phyloP scores from a whole-genome alignment of 2,329 filamentous ascomycete genomes.

The Sarocladium kiliense region DNA sequence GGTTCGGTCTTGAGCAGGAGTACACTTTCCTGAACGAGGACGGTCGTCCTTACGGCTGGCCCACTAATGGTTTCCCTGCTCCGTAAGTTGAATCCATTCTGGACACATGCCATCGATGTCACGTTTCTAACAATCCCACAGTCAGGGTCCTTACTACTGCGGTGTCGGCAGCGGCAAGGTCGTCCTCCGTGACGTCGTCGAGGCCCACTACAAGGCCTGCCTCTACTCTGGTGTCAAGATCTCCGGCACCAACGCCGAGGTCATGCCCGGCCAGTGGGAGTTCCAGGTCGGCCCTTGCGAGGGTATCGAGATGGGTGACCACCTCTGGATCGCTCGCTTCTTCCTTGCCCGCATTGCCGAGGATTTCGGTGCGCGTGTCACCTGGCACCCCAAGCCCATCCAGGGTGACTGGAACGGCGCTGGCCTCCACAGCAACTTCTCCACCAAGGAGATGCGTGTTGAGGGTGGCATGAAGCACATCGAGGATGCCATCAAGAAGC shows the following conservation, averaged over 20 bases:
- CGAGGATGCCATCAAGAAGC: slow-evolving; percentile 78
- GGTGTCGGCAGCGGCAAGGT: slow-evolving; percentile 97
- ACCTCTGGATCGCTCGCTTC: slow-evolving; percentile 86
- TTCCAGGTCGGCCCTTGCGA: slow-evolving; percentile 91
- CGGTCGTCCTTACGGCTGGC: slow-evolving; percentile 79
- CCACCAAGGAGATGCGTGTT: slow-evolving; percentile 78
- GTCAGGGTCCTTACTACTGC: slow-evolving; percentile 53
- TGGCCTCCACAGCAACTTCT: slow-evolving; percentile 92
- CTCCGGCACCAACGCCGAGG: slow-evolving; percentile 97
- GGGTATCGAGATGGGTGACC: slow-evolving; percentile 89
- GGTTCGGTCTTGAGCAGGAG: slow-evolving; percentile 98
- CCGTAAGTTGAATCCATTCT: slow-evolving; percentile 36
- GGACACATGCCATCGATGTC: neutral
- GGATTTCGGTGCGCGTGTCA: slow-evolving; percentile 94
- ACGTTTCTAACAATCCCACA: slow-evolving; percentile 15
- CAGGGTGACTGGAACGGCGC: slow-evolving; percentile 92
- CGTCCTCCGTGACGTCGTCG: slow-evolving; percentile 95
- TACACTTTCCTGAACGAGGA: slow-evolving; percentile 75
- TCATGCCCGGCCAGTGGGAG: slow-evolving; percentile 98
- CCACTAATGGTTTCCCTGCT: slow-evolving; percentile 73
- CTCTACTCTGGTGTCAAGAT: slow-evolving; percentile 88
- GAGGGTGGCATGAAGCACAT: slow-evolving; percentile 96
- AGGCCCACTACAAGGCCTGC: slow-evolving; percentile 59
- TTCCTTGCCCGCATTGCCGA: slow-evolving; percentile 86
- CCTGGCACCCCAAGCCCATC: slow-evolving; percentile 93